Percentiles rank a stretch among this genome's conserved stretches.
phyloP scores from a whole-genome alignment of 495 filamentous ascomycete species.

The Pyrenopolyporus hunteri region DNA sequence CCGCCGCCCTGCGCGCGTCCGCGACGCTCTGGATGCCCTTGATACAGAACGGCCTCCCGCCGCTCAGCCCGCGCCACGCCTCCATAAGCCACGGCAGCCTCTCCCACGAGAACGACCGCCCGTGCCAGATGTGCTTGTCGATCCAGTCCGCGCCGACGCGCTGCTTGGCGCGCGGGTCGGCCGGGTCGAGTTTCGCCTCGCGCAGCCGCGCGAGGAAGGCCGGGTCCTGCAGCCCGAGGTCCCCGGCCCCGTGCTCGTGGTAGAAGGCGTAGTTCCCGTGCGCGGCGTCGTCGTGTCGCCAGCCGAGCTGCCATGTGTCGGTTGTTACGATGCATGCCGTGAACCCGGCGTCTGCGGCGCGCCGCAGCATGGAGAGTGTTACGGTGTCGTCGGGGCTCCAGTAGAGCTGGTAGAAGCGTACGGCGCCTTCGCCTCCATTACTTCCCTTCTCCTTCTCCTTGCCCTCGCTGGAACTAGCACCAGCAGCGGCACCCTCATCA shows the following conservation, averaged over 20 bases:
- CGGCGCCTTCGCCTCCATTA: slow-evolving; percentile 45
- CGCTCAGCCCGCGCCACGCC: slow-evolving; percentile 59
- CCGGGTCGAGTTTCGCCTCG: slow-evolving; percentile 51
- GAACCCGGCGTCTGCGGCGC: slow-evolving; percentile 63
- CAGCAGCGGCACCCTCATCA: slow-evolving; percentile 44
- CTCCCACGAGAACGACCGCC: slow-evolving; percentile 64
- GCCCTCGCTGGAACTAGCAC: too few relatives aligned
- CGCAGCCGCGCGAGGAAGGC: slow-evolving; percentile 60
- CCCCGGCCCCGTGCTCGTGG: slow-evolving; percentile 44
- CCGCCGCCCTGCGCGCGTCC: slow-evolving; percentile 61
- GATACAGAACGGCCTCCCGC: slow-evolving; percentile 60
- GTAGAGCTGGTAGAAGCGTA: slow-evolving; percentile 70
- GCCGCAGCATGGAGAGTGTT: slow-evolving; percentile 59
- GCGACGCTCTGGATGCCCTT: slow-evolving; percentile 63
- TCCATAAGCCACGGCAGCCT: slow-evolving; percentile 61
- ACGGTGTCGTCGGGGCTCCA: slow-evolving; percentile 68
- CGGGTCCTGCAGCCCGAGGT: slow-evolving; percentile 63
- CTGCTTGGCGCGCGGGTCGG: slow-evolving; percentile 55
- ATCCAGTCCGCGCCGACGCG: slow-evolving; percentile 62
- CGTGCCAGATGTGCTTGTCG: slow-evolving; percentile 67
- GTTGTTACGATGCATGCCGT: slow-evolving; percentile 65
- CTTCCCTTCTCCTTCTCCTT: too few relatives aligned
- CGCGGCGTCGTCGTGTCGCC: slow-evolving; percentile 66
- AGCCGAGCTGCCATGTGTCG: slow-evolving; percentile 70
- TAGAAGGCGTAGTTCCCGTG: slow-evolving; percentile 70